Base-by-base conservation (phyloP, 352 stramenopile species). In the Phytophthora pistaciae region DNA sequence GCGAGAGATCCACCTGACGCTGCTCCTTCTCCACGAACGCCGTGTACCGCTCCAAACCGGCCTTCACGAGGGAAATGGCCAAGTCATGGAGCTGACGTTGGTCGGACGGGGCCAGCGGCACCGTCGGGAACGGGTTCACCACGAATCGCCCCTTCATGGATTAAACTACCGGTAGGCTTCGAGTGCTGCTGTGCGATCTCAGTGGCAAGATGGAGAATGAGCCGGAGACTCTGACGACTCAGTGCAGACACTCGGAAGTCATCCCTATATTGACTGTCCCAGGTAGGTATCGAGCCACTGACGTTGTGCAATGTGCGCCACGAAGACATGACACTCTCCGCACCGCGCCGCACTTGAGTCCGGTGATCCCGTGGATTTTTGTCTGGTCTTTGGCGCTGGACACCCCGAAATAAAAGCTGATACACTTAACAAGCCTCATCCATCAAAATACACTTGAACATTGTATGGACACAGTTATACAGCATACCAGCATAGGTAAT, bases 1-100 rank as follows among this genome's bases (percentile, higher is more conserved):
- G 60, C 27, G 40, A 42, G 11, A 56, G 33, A 29, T 80, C 70
- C 33, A 82, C 64, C 21, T 68, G 54, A 48, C 73, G 68, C 8
- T 78, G 74, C 31, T 78, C 70, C 11, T 56, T 72, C 27, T 79
- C 62, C 10, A 84, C 31, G 56, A 79, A 85, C 56, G 62, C 27
- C 1, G 62, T 58, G 50, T 81, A 76, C 3, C 70, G 57, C 40
- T 73, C 62, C 42, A 77, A 38, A 36, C 64, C 67, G 6, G 62
- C 42, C 5, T 78, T 70, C 2, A 81, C 62, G 13, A 81, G 60
- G 21, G 67, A 76, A 25, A 46, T 64, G 5, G 49, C 59, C 40
- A 79, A 56, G 3, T 70, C 67, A 9, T 74, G 66, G 6, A 81
- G 57, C 42, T 78, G 64, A 3, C 13, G 10, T 60, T 70, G 33